Evolutionary conservation across 805 yeast species (phyloP).

Genomic region (Vanderwaltozyma yarrowii): DNA sequence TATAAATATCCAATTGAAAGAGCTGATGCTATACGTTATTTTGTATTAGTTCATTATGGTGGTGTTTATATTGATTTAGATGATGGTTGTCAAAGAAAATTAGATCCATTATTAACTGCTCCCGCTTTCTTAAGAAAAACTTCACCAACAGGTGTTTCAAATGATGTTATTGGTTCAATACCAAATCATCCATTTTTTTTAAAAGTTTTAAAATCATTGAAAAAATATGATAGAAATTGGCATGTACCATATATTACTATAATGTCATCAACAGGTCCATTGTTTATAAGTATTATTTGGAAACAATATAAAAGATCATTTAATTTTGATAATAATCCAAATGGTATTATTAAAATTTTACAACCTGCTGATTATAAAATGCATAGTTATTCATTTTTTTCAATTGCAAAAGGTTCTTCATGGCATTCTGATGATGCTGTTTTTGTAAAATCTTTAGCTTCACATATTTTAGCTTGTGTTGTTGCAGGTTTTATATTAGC

Average conservation of each 20-base stretch:
- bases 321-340: conserved; percentile 41
- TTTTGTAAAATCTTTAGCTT: conserved; percentile 58
- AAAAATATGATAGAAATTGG: conserved; percentile 62
- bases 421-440: conserved; percentile 89
- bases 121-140: conserved; percentile 84
- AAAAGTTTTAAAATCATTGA: conserved; percentile 53
- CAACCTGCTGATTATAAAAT: conserved; percentile 64
- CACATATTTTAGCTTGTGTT: conserved; percentile 63
- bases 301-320: conserved; percentile 70
- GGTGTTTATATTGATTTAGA: conserved; percentile 86
- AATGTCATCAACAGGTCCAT: conserved; percentile 89
- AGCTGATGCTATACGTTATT: conserved; percentile 85
- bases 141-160: conserved; percentile 80
- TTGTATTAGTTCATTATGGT: conserved; percentile 70
- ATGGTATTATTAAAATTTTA: conserved; percentile 42
- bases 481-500: conserved; percentile 57
- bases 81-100: conserved; percentile 66
- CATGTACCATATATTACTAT: conserved; percentile 79
- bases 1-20: conserved; percentile 76
- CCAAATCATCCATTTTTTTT: conserved; percentile 79
- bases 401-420: conserved; percentile 70
- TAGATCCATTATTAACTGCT: conserved; percentile 69
- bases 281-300: conserved; percentile 76
- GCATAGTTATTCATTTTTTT: conserved; percentile 50
- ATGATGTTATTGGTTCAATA: conserved; percentile 84